These are phyloP conservation scores for Trichophyton rubrum DNA, from an alignment of 2,329 filamentous ascomycete species.

Conservation along the genomic window DNA sequence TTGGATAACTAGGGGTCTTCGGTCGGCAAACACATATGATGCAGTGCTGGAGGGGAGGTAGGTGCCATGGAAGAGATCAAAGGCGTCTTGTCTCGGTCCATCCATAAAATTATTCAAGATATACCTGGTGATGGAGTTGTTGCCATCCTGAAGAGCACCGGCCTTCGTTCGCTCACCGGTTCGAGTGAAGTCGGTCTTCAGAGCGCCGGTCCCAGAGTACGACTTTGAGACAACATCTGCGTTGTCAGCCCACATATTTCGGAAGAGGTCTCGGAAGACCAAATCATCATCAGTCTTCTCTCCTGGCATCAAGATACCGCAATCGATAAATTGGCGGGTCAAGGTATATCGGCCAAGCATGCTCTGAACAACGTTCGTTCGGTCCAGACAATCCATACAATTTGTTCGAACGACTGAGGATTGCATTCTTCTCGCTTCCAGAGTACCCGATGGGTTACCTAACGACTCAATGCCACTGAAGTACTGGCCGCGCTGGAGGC, in stretches of 20 bases:
- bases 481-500: conserved; percentile 69
- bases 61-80: conserved; percentile 81
- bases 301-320: conserved; percentile 64
- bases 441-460: conserved; percentile 52
- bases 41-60: conserved; percentile 65
- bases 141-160: conserved; percentile 74
- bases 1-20: conserved; percentile 75
- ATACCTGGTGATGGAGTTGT: conserved; percentile 80
- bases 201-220: conserved; percentile 89
- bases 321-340: conserved; percentile 75
- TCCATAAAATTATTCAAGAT: conserved; percentile 89
- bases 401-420: conserved; percentile 90
- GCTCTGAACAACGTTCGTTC: conserved; percentile 94
- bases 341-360: conserved; percentile 87
- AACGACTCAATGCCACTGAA: conserved; percentile 86
- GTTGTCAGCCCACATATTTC: conserved; percentile 97
- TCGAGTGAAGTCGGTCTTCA: conserved; percentile 98
- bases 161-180: conserved; percentile 76
- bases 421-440: conserved; percentile 72
- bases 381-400: conserved; percentile 98
- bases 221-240: conserved; percentile 86
- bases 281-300: conserved; percentile 68
- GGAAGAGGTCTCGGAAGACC: conserved; percentile 80
- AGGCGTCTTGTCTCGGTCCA: conserved; percentile 86
- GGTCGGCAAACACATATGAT: conserved; percentile 70